A percentile compares a stretch with the other conserved stretches of the same genome.
Conservation (phyloP, 225 moss, liverwort and hornwort species). For the Polytrichum formosum region DNA sequence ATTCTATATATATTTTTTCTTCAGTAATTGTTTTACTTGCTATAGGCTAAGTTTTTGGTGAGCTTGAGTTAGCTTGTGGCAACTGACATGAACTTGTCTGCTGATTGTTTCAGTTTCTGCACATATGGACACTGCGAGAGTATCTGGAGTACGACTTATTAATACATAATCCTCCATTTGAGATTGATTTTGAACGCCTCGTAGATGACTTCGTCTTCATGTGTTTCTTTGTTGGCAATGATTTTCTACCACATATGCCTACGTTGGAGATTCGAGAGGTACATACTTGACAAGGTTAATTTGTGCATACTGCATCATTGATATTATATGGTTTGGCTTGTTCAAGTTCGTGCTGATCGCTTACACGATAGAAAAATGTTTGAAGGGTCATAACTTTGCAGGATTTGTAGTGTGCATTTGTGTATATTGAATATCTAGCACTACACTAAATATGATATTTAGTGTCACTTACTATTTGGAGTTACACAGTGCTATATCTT, state of each 20-base stretch:
- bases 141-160: conserved; percentile 88
- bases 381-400: no score
- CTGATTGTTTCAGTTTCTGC: conserved; percentile 66
- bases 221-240: conserved; percentile 99
- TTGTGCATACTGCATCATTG: no score
- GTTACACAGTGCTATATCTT: no score
- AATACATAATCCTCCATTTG: conserved; percentile 69
- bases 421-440: no score
- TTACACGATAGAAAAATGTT: no score
- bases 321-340: no score
- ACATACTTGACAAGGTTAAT: conserved; percentile 4
- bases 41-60: neutral
- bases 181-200: conserved; percentile 91
- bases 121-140: conserved; percentile 93
- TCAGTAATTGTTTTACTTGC: neutral
- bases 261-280: conserved; percentile 97
- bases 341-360: no score
- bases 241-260: conserved; percentile 99
- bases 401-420: no score
- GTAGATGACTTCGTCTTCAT: conserved; percentile 99
- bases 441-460: no score
- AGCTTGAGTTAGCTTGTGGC: neutral
- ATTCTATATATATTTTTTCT: neutral
- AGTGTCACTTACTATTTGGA: no score
- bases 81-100: conserved; percentile 13